Conservation (phyloP, 305 asterid species). For the Lippia alba region DNA sequence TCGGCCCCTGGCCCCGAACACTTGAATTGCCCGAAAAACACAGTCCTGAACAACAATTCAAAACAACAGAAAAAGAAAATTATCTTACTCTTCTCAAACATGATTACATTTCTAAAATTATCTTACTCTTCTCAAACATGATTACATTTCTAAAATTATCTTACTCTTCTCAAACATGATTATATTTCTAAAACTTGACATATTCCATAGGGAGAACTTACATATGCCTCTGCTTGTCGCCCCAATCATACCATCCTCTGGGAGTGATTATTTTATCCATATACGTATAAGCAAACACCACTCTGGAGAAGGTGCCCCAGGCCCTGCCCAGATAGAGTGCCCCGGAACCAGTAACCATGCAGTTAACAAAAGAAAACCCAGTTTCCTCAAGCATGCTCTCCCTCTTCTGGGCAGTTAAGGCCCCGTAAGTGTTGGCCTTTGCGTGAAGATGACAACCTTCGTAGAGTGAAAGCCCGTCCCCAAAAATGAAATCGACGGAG, state of each 20-base stretch:
- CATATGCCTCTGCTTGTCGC: slow-evolving; percentile 87
- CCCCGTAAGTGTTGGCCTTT: slow-evolving; percentile 63
- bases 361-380: slow-evolving; percentile 88
- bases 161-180: too few species aligned
- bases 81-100: too few species aligned
- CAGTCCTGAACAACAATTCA: slow-evolving; percentile 58
- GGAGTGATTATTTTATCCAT: slow-evolving; percentile 83
- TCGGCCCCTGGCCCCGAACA: slow-evolving; percentile 88
- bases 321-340: slow-evolving; percentile 87
- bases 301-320: slow-evolving; percentile 87
- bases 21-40: slow-evolving; percentile 83
- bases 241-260: slow-evolving; percentile 90
- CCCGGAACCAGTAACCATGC: slow-evolving; percentile 85
- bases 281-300: slow-evolving; percentile 80
- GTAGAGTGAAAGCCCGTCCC: slow-evolving; percentile 78
- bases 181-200: neutral
- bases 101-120: too few species aligned
- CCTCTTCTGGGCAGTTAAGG: slow-evolving; percentile 90
- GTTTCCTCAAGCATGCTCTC: slow-evolving; percentile 80
- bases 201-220: slow-evolving; percentile 31
- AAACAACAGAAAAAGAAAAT: too few species aligned
- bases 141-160: too few species aligned
- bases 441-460: slow-evolving; percentile 75
- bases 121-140: too few species aligned
- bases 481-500: slow-evolving; percentile 87